These are phyloP conservation scores for Jamesozyma lodderae DNA, from an alignment of 805 yeast species.

Conservation along the genomic window DNA sequence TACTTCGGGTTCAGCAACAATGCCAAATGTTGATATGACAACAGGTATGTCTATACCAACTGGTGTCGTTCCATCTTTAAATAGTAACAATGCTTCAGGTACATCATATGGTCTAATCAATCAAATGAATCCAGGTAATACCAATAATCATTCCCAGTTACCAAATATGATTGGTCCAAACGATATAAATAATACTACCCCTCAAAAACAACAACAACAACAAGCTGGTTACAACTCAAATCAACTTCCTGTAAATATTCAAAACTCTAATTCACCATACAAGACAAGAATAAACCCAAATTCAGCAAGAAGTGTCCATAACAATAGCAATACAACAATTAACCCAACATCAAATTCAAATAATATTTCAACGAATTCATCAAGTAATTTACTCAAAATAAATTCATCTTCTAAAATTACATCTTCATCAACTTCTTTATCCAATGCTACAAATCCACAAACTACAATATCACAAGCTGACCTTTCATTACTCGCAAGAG, in stretches of 20 bases:
- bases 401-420: not conserved
- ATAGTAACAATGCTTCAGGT: not conserved
- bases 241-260: not conserved
- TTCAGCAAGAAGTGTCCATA: not conserved
- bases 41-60: not conserved
- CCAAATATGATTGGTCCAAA: slow-evolving; percentile 1
- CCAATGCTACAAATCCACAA: slow-evolving; percentile 11
- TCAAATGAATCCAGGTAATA: slow-evolving; percentile 1
- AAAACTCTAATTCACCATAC: slow-evolving; percentile 2
- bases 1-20: slow-evolving; percentile 10
- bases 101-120: slow-evolving; percentile 9
- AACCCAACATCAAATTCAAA: not conserved
- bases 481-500: slow-evolving; percentile 62
- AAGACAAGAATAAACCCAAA: slow-evolving; percentile 1
- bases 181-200: not conserved
- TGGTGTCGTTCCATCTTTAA: not conserved
- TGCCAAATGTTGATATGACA: slow-evolving; percentile 3
- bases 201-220: slow-evolving; percentile 1
- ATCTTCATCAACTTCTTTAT: slow-evolving; percentile 4
- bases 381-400: not conserved
- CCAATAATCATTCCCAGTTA: not conserved
- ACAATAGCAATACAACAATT: not conserved
- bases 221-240: not conserved
- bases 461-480: slow-evolving; percentile 40
- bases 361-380: not conserved